Base-by-base conservation (phyloP, 192 early-diverging fungal species). In the Dissophora globulifera region DNA sequence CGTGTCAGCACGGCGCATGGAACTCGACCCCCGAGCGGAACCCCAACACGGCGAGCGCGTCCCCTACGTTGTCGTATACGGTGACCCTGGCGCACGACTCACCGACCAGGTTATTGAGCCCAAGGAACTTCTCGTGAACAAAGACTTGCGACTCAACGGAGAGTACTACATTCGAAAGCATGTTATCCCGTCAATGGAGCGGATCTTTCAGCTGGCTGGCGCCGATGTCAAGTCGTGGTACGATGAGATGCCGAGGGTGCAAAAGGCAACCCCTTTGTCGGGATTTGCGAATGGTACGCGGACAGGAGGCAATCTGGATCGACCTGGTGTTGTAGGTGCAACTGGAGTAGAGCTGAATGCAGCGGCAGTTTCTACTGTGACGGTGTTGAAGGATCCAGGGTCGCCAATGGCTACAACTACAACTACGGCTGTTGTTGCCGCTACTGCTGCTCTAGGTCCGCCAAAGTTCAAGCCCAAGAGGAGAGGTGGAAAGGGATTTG, bases 41-140 rank as follows among this genome's bases (percentile, higher is more conserved):
- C 95, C 95, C 2, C 89, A 94, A 56, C 88, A 94, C 62, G 93
- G 92, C 4, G 94, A 97, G 67, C 85, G 96, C 12, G 91, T 97
- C 20, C 95, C 96, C 1, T 97, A 92, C 59, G 86, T 97, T 1
- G 92, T 98, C 2, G 87, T 92, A 0, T 76, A 91, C 58, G 82
- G 86, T 19, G 89, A 88, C n/a, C 86, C 86, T 0, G 81, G 85
- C 12, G 81, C 84, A 9, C 84, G 91, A 31, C 72, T 96, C 12
- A 86, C 85, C 12, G 94, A 96, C 61, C 88, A 88, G 20, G 88
- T 91, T 10, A 84, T 95, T 15, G 57, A 80, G 9, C 94, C 95
- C 1, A 79, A 88, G 16, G 85, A 86, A 10, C 62, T 94, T n/a
- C 74, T 91, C 17, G 25, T 63, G 23, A 81, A 86, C 47, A 88